Evolutionary conservation across 306 rosid genomes (phyloP), one percentile per base, ranked within the genome.

Genomic region (Nissolia schottii): DNA sequence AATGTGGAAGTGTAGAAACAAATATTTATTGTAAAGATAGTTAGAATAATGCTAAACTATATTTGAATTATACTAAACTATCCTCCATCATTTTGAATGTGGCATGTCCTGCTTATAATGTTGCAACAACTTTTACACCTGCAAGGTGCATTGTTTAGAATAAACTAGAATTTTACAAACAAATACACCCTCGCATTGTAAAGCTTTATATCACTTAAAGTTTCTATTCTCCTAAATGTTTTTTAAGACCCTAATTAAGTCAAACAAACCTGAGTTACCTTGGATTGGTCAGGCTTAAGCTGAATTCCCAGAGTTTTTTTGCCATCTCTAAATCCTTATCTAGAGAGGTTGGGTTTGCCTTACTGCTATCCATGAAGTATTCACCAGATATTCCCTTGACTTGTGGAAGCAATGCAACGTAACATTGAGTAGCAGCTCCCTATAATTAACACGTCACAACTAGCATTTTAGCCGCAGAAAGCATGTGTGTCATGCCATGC

Each of bases 371-470:
- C 35, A 45, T 67, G 76, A 89, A 90, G 77, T 87, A 90, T 60
- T 82, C 84, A 3, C 93, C 90, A 60, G 80, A 78, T 28, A 81
- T 60, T 71, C 88, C 96, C 78, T 80, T 80, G 3, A 87, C 86
- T 62, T 81, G 92, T 40, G 94, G 93, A 80, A 88, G 90, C 74
- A 93, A 74, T 75, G 97, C 96, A 40, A 85, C 82, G 15, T 82
- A 87, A 80, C 97, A 90, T 50, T 93, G 88, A n/a, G 97, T 87
- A 10, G 97, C 96, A 16, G 96, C 97, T 32, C 97, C 97, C 96
- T 93, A 37, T 24, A 76, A 76, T n/a, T n/a, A n/a, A 71, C 64
- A 77, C 13, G 64, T 64, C 80, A 48, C 43, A 64, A 49, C 66
- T 22, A 43, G 19, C 74, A 55, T 38, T 55, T 40, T 29, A 60